Evolutionary conservation across 768 basidiomycete species (phyloP).

Genomic region (Gloeostereum incarnatum): DNA sequence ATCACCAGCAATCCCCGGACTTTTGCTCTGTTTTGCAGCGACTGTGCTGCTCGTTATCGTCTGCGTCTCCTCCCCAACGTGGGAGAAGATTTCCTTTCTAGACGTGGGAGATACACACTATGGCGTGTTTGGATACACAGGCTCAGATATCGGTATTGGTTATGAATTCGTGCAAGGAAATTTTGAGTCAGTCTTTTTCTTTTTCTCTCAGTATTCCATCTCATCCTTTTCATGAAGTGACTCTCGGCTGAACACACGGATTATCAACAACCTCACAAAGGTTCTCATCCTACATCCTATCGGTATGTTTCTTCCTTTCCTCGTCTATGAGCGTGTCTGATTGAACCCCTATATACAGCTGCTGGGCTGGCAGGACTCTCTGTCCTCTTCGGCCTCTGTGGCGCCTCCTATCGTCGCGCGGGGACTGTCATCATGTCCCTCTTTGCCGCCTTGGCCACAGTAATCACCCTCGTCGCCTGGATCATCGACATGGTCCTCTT

Average conservation of each 20-base stretch:
- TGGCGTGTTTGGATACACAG: slow-evolving; percentile 76
- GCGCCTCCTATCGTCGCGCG: slow-evolving; percentile 50
- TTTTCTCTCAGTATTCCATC: not conserved
- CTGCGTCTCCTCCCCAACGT: slow-evolving; percentile 67
- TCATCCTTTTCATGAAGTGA: slow-evolving; percentile 20
- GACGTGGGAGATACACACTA: slow-evolving; percentile 42
- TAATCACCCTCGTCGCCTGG: slow-evolving; percentile 61
- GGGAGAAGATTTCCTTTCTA: slow-evolving; percentile 64
- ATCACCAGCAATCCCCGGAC: slow-evolving; percentile 55
- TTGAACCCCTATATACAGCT: slow-evolving; percentile 22
- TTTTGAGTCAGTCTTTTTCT: slow-evolving; percentile 5
- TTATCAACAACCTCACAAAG: slow-evolving; percentile 64
- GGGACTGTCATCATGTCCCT: slow-evolving; percentile 78
- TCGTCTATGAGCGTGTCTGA: slow-evolving; percentile 3
- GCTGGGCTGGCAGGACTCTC: slow-evolving; percentile 60
- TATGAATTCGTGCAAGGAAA: slow-evolving; percentile 48
- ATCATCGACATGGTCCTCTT: slow-evolving; percentile 78
- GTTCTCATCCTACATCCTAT: slow-evolving; percentile 76
- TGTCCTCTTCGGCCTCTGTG: slow-evolving; percentile 60
- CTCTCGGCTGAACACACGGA: slow-evolving; percentile 33
- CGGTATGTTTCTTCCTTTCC: slow-evolving; percentile 28
- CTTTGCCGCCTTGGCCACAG: slow-evolving; percentile 51
- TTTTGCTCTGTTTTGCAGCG: slow-evolving; percentile 66
- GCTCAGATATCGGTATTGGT: slow-evolving; percentile 43
- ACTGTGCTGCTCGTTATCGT: slow-evolving; percentile 63